Conservation (phyloP, 495 filamentous ascomycete genomes). For the Cairneyella variabilis region DNA sequence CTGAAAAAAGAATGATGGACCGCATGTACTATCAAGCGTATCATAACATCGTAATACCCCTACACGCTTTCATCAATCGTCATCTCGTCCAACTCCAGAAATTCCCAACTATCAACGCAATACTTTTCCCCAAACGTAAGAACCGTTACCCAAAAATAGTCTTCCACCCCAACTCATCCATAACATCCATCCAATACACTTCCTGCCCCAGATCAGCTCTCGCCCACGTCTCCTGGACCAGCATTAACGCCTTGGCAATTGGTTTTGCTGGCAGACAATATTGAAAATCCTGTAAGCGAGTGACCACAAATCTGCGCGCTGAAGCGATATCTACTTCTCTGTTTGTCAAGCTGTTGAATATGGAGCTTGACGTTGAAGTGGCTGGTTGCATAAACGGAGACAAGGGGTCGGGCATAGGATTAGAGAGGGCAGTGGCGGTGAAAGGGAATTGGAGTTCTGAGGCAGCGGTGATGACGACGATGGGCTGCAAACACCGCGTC, state of each 20-base stretch:
- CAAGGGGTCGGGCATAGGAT: constrained; percentile 38
- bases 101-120: too few species aligned
- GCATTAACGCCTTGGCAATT: constrained; percentile 40
- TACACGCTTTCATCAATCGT: too few species aligned
- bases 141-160: constrained; percentile 48
- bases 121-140: background rate
- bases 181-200: constrained; percentile 52
- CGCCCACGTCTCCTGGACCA: constrained; percentile 50
- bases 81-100: too few species aligned
- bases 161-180: constrained; percentile 54
- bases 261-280: constrained; percentile 46
- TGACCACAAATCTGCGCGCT: constrained; percentile 16
- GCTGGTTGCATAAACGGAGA: constrained; percentile 31
- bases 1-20: too few species aligned
- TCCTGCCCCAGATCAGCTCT: constrained; percentile 41
- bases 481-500: constrained; percentile 51
- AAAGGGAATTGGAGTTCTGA: constrained; percentile 45
- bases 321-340: constrained; percentile 21
- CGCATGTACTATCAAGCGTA: too few species aligned
- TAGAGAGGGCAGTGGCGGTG: constrained; percentile 27
- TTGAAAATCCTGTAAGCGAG: constrained; percentile 20
- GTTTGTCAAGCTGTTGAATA: constrained; percentile 17
- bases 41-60: too few species aligned
- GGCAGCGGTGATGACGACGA: constrained; percentile 47
- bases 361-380: background rate